These are phyloP conservation scores for Cucumis melo DNA, from an alignment of 306 rosid species.

Conservation along the genomic window DNA sequence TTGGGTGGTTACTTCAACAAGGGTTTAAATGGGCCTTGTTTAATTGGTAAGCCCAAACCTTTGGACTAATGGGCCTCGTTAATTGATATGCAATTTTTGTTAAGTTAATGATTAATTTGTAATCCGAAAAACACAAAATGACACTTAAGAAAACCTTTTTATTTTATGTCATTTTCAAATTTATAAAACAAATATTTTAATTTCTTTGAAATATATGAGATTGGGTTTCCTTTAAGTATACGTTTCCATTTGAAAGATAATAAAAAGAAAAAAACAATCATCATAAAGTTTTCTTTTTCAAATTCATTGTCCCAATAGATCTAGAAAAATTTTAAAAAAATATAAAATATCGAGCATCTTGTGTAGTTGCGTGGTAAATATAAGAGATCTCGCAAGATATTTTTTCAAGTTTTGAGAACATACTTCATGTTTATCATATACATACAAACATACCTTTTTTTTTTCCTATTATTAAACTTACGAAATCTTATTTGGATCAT, in stretches of 20 bases:
- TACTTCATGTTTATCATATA: too few relatives aligned
- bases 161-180: not conserved
- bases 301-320: not conserved
- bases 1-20: not conserved
- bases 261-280: not conserved
- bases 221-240: not conserved
- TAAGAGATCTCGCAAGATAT: too few relatives aligned
- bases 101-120: too few relatives aligned
- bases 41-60: not conserved
- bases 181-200: too few relatives aligned
- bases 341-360: too few relatives aligned
- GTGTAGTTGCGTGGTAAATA: rapidly evolving
- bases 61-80: not conserved
- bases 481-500: too few relatives aligned
- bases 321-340: too few relatives aligned
- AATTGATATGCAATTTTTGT: too few relatives aligned
- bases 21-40: not conserved
- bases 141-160: not conserved
- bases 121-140: not conserved
- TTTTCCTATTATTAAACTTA: too few relatives aligned
- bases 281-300: not conserved
- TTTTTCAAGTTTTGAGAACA: too few relatives aligned
- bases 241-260: not conserved
- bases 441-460: too few relatives aligned
- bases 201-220: not conserved